These are phyloP conservation scores for Colletotrichum chlorophyti DNA, from an alignment of 2,329 filamentous ascomycete genomes.

Conservation along the genomic window DNA sequence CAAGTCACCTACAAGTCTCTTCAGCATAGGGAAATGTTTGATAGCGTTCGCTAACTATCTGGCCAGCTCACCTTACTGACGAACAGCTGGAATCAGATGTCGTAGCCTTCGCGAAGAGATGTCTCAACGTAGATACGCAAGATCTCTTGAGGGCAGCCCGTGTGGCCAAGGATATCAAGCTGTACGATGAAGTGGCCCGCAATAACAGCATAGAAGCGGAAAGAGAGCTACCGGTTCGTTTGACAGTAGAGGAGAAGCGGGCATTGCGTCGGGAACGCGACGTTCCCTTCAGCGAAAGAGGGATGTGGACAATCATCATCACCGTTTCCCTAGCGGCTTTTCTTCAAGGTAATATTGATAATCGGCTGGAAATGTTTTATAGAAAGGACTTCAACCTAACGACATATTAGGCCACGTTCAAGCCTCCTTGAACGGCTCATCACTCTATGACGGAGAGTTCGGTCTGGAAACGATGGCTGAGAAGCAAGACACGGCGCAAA, in stretches of 20 bases:
- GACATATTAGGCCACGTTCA: slow-evolving; percentile 43
- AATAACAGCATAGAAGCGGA: slow-evolving; percentile 32
- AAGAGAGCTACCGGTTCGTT: slow-evolving; percentile 38
- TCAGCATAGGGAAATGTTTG: neutral
- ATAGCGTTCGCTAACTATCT: neutral
- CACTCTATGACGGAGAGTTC: slow-evolving; percentile 34
- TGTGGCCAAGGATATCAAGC: slow-evolving; percentile 47
- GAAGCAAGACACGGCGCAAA: slow-evolving; percentile 7
- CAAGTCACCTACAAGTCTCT: too few relatives aligned
- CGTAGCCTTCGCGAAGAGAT: slow-evolving; percentile 35
- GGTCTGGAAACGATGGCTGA: neutral
- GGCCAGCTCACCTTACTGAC: slow-evolving; percentile 45
- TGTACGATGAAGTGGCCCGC: slow-evolving; percentile 46
- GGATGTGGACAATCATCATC: slow-evolving; percentile 47
- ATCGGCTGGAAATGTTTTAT: too few relatives aligned
- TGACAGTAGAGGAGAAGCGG: slow-evolving; percentile 41
- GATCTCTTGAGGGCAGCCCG: slow-evolving; percentile 45
- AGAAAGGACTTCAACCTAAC: too few relatives aligned
- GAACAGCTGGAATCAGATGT: slow-evolving; percentile 45
- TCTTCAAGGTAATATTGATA: slow-evolving; percentile 46
- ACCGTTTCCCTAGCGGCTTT: slow-evolving; percentile 52
- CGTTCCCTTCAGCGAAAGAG: slow-evolving; percentile 44
- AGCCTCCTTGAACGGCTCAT: slow-evolving; percentile 50
- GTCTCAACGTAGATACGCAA: slow-evolving; percentile 39
- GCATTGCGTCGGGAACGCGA: slow-evolving; percentile 47